Evolutionary conservation across 495 filamentous ascomycete genomes (phyloP).

Genomic region (Letharia columbiana): DNA sequence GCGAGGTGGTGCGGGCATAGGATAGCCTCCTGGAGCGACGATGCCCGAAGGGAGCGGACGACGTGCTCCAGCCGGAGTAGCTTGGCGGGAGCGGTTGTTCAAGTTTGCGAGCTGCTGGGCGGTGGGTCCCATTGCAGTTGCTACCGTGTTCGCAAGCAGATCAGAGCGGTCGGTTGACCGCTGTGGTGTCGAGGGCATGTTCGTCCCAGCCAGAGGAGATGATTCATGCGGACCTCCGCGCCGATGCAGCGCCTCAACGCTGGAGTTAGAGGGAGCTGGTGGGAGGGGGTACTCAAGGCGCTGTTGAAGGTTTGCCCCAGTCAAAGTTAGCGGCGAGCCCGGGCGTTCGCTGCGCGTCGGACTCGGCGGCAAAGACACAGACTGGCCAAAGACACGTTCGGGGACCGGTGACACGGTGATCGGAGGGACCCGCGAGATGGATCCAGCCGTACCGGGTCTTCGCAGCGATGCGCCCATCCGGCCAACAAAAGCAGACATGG

Average conservation of each 20-base stretch:
- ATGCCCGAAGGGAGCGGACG: conserved; percentile 15
- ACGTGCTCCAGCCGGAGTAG: conserved; percentile 10
- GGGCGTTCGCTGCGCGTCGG: conserved; percentile 18
- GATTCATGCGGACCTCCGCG: neutral
- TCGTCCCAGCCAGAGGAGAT: neutral
- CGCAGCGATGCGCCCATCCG: conserved; percentile 16
- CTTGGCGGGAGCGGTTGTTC: conserved; percentile 24
- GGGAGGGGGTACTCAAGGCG: conserved; percentile 25
- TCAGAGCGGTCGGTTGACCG: conserved; percentile 8
- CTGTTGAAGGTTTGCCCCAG: conserved; percentile 24
- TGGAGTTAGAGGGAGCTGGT: conserved; percentile 20
- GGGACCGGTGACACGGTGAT: conserved; percentile 7
- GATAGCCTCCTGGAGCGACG: conserved; percentile 15
- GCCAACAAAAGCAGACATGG: conserved; percentile 24
- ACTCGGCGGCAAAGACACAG: conserved; percentile 24
- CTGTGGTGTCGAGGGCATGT: conserved; percentile 13
- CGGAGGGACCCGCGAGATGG: conserved; percentile 4
- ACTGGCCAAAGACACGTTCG: conserved; percentile 12
- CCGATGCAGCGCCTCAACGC: conserved; percentile 15
- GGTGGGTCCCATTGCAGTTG: conserved; percentile 16
- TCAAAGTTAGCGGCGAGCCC: conserved; percentile 21
- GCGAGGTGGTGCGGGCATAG: conserved; percentile 22
- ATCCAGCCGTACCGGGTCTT: conserved; percentile 14
- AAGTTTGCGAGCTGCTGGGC: conserved; percentile 27
- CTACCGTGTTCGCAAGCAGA: neutral